phyloP scores from a whole-genome alignment of 2,329 filamentous ascomycete species.

The Pseudogymnoascus sp. region DNA sequence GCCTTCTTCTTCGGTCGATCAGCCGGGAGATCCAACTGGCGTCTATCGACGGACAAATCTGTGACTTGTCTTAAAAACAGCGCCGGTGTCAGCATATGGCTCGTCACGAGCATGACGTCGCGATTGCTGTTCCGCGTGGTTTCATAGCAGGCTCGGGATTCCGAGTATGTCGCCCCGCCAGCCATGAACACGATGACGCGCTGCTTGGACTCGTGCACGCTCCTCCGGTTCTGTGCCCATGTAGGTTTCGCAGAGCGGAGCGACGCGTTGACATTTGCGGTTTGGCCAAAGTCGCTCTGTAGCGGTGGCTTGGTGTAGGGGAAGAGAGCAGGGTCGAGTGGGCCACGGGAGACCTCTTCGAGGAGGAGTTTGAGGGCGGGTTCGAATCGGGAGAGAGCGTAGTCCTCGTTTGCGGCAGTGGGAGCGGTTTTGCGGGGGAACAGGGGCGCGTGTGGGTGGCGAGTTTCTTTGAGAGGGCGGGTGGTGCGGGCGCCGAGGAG shows the following conservation, averaged over 20 bases:
- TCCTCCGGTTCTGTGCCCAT: constrained; percentile 78
- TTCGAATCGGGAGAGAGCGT: constrained; percentile 79
- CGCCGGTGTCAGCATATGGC: constrained; percentile 83
- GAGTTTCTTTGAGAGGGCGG: constrained; percentile 69
- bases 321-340: constrained; percentile 58
- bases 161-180: constrained; percentile 88
- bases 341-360: constrained; percentile 62
- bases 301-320: constrained; percentile 67
- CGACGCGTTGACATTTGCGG: constrained; percentile 58
- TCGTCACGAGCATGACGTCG: constrained; percentile 82
- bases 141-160: constrained; percentile 84
- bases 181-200: constrained; percentile 91
- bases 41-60: constrained; percentile 69
- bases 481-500: constrained; percentile 70
- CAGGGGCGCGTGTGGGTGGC: constrained; percentile 55
- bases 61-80: constrained; percentile 77
- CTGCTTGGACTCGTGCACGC: constrained; percentile 73
- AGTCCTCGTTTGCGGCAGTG: constrained; percentile 60
- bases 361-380: constrained; percentile 76
- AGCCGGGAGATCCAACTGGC: constrained; percentile 70
- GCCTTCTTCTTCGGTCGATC: constrained; percentile 75
- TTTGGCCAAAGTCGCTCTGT: constrained; percentile 52
- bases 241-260: constrained; percentile 87
- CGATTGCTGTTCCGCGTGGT: constrained; percentile 62
- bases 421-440: constrained; percentile 61